Base-by-base conservation (phyloP, 2,329 filamentous ascomycete genomes). In the Drechmeria coniospora region DNA sequence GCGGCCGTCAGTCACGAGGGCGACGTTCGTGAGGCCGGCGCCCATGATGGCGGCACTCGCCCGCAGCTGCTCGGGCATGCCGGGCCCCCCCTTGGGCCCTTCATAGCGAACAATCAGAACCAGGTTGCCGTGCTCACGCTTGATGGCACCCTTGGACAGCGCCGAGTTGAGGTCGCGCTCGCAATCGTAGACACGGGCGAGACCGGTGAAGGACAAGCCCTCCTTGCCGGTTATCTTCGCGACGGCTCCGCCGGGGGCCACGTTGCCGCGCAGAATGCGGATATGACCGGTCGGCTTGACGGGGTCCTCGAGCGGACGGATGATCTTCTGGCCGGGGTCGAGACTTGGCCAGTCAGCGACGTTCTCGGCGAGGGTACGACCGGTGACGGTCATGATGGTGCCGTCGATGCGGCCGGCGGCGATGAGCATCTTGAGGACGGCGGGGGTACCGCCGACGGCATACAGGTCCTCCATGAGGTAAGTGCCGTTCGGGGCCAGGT, bases 221-320 rank as follows among this genome's bases (percentile, higher is more conserved):
- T 95, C 87, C 51, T 94, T 94, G 20, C 87, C 87, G 0, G 87
- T 94, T 52, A 95, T 94, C 55, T 95, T 95, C 34, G 84, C 86
- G 2, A 95, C 86, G 1, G 86, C 80, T 19, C 87, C 87, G 8
- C 74, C 79, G 1, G 87, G 87, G 3, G 86, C 82, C 18, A 94
- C 66, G 50, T 92, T 93, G 13, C 87, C 87, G 33, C 71, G 69
- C 4, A 95, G 66, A 34, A 95, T 80, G 51, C 87, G 83, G 34
- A 95, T 68, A 51, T 95, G 87, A 23, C 87, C 87, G 1, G 75
- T 82, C 2, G 63, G 39, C 51, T 94, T 94, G 62, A 92, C 87
- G 28, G 67, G 67, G 43, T 70, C 38, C 9, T 67, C 62, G 7
- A 94, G 61, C 0, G 79, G 74, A 47, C 94, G 87, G 50, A 95